These are phyloP conservation scores for Coemansia sp. DNA, from an alignment of 192 early-diverging fungal genomes.

Conservation along the genomic window DNA sequence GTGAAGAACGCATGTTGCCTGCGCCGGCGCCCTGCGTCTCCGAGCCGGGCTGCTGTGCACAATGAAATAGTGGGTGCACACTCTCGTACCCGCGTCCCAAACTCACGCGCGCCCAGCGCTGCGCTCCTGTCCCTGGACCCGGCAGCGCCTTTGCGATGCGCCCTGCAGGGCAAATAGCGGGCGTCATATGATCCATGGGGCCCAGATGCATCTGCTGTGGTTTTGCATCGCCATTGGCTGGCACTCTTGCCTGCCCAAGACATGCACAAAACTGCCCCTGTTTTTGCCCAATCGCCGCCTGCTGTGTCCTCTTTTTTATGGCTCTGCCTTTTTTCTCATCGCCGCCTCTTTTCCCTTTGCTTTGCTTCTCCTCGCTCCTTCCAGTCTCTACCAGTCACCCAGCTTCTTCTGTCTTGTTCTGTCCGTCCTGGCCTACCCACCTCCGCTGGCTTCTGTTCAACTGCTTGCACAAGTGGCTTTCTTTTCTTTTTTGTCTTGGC, in stretches of 20 bases:
- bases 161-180: background rate
- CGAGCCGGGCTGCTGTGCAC: too few relatives aligned
- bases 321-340: conserved; percentile 5
- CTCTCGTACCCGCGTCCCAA: too few relatives aligned
- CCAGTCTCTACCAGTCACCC: too few relatives aligned
- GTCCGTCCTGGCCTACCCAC: background rate
- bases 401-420: background rate
- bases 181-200: background rate
- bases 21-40: too few relatives aligned
- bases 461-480: background rate
- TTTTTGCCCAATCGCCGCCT: too few relatives aligned
- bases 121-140: background rate
- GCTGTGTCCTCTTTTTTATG: background rate
- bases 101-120: too few relatives aligned
- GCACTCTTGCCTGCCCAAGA: background rate
- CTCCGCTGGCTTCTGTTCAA: background rate
- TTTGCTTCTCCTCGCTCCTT: conserved; percentile 10
- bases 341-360: conserved; percentile 2
- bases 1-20: too few relatives aligned
- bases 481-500: conserved; percentile 1
- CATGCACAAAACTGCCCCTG: background rate
- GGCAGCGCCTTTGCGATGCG: background rate
- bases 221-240: background rate
- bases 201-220: conserved; percentile 6
- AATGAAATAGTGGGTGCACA: too few relatives aligned